Conservation (phyloP, 2,329 filamentous ascomycete species). For the Botrytis galanthina region DNA sequence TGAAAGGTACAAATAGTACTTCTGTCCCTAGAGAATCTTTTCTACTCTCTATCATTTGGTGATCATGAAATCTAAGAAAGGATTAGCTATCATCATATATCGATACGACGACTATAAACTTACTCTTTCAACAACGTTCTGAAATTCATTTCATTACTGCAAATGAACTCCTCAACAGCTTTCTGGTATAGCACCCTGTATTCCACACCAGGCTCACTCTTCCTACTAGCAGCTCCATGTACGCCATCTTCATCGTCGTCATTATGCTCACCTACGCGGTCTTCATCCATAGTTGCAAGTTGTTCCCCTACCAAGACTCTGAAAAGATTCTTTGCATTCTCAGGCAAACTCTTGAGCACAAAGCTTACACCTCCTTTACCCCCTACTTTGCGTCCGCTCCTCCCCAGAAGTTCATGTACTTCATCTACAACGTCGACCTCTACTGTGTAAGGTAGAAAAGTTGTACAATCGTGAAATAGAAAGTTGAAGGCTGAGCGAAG, state of each 20-base stretch:
- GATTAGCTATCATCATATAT: slow-evolving; percentile 31
- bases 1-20: slow-evolving; percentile 78
- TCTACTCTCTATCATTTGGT: slow-evolving; percentile 90
- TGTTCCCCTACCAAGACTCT: slow-evolving; percentile 82
- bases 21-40: slow-evolving; percentile 86
- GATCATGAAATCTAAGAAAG: slow-evolving; percentile 77
- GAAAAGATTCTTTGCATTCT: slow-evolving; percentile 88
- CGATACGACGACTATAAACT: slow-evolving; percentile 36
- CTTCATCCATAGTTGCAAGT: slow-evolving; percentile 63
- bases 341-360: slow-evolving; percentile 83
- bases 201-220: slow-evolving; percentile 65
- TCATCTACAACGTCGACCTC: slow-evolving; percentile 87
- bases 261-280: slow-evolving; percentile 46
- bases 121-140: slow-evolving; percentile 90
- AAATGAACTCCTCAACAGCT: slow-evolving; percentile 94
- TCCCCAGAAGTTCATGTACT: slow-evolving; percentile 81
- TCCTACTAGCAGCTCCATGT: slow-evolving; percentile 26
- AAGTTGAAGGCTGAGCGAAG: slow-evolving; percentile 82
- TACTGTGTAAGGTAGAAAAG: slow-evolving; percentile 70
- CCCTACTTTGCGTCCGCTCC: slow-evolving; percentile 74
- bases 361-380: slow-evolving; percentile 91
- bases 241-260: slow-evolving; percentile 42
- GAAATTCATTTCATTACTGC: slow-evolving; percentile 94
- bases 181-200: slow-evolving; percentile 92
- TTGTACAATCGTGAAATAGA: slow-evolving; percentile 91